Evolutionary conservation across 2,329 filamentous ascomycete genomes (phyloP), one percentile per base, ranked within the genome.

Genomic region (Colletotrichum aenigma): DNA sequence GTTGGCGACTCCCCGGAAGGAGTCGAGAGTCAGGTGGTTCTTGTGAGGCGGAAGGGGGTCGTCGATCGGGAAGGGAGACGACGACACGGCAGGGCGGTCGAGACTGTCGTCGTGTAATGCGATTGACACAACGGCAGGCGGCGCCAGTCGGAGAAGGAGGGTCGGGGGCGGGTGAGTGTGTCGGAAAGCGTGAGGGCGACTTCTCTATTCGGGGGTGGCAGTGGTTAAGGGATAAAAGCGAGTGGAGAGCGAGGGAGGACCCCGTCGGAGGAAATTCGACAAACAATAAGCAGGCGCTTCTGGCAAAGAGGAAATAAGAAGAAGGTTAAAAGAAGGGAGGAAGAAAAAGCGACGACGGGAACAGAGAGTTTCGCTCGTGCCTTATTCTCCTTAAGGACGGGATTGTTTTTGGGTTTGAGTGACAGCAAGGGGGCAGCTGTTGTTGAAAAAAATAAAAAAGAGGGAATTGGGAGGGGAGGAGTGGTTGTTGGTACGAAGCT

Each of bases 401-500:
- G 58, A 18, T 65, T 34, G 66, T 30, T 70, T 71, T 55, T 55
- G 43, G 70, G 69, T 73, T 68, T 61, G 55, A 62, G 26, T 61
- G 58, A 66, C 56, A 68, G 76, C 69, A 68, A 67, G 72, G 66
- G 66, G 65, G 18, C 28, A 71, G 62, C 60, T 76, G 56, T 70
- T 76, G 18, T 28, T 36, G 24, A 55, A 71, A 60, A 79, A 68
- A 61, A 73, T 74, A 75, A 74, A 75, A 79, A 78, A 78, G 78
- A 78, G 71, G 72, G 77, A 76, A 78, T 77, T 75, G 78, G 75
- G 78, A 64, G 61, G 55, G 21, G 77, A 48, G 43, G n/a, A 48
- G 77, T 78, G 80, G 79, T 64, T 75, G 73, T 72, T 75, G 74
- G 70, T 73, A 79, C 76, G 75, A 76, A 77, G 80, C 82, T 84